A percentile compares a stretch with the other conserved stretches of the same genome.
Conservation (phyloP, 805 yeast genomes). For the Limtongozyma cylindracea region DNA sequence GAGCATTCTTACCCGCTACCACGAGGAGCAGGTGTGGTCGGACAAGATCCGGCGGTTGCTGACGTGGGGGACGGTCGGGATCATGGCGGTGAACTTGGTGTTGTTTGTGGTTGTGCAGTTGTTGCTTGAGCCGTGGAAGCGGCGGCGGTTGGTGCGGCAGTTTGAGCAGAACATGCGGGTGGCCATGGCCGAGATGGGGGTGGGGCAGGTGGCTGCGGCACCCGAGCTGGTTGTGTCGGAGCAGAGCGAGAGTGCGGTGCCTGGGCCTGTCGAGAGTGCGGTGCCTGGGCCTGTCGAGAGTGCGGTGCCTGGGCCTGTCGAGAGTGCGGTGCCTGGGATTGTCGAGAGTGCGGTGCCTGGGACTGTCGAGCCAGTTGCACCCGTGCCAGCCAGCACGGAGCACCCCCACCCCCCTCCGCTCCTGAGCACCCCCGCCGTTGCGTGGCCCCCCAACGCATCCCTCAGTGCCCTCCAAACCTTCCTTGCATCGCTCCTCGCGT, state of each 20-base stretch:
- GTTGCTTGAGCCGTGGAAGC: conserved; percentile 85
- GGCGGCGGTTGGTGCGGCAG: conserved; percentile 52
- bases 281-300: no score
- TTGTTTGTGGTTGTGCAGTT: conserved; percentile 65
- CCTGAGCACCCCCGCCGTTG: no score
- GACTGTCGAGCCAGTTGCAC: conserved; percentile 1
- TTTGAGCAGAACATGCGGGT: conserved; percentile 60
- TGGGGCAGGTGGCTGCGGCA: conserved; percentile 1
- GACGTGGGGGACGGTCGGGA: conserved; percentile 86
- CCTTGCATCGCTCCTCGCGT: no score
- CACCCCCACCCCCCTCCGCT: no score
- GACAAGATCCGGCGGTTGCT: conserved; percentile 86
- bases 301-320: no score
- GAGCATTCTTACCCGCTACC: conserved; percentile 69
- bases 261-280: no score
- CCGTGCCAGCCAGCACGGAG: no score
- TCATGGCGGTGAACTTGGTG: conserved; percentile 69
- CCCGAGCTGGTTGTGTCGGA: conserved; percentile 1
- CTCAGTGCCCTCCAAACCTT: no score
- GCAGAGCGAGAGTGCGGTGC: no score
- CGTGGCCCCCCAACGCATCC: no score
- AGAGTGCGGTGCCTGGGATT: no score
- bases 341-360: no score
- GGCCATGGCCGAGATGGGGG: conserved; percentile 1
- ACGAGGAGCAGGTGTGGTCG: conserved; percentile 96